phyloP scores from a whole-genome alignment of 192 early-diverging fungal species.

The Backusella parvicylindrica region DNA sequence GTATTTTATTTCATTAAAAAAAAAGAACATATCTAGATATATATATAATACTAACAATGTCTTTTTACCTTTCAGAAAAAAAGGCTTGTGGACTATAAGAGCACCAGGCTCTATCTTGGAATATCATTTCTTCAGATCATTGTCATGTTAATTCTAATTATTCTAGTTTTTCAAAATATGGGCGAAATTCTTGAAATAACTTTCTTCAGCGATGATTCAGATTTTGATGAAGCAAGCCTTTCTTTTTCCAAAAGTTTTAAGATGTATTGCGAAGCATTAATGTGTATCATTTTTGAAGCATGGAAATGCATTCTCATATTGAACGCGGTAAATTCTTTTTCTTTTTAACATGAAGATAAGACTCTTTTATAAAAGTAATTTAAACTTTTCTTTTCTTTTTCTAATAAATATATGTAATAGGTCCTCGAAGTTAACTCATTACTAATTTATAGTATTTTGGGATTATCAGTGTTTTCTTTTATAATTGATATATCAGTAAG shows the following conservation, averaged over 20 bases:
- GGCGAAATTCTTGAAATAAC: too few relatives aligned
- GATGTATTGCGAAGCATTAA: neutral
- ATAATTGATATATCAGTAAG: neutral
- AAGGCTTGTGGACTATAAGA: neutral
- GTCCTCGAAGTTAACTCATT: neutral
- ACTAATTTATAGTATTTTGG: neutral
- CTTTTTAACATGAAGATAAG: neutral
- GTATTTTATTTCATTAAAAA: neutral
- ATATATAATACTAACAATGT: neutral
- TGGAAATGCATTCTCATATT: neutral
- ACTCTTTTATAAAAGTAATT: neutral
- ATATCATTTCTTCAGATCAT: neutral
- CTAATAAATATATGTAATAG: neutral
- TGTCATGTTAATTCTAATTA: neutral
- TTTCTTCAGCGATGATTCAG: too few relatives aligned
- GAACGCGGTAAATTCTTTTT: neutral
- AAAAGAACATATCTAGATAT: too few relatives aligned
- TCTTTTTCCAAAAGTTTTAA: neutral
- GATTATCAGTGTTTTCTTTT: neutral
- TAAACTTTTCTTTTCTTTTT: too few relatives aligned
- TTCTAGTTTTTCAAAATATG: neutral
- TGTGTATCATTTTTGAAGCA: neutral
- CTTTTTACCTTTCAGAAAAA: neutral
- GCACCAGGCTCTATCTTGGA: neutral
- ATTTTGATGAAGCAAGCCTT: neutral